Evolutionary conservation across 495 filamentous ascomycete genomes (phyloP), one percentile per base, ranked within the genome.

Genomic region (Penicillium salamii): DNA sequence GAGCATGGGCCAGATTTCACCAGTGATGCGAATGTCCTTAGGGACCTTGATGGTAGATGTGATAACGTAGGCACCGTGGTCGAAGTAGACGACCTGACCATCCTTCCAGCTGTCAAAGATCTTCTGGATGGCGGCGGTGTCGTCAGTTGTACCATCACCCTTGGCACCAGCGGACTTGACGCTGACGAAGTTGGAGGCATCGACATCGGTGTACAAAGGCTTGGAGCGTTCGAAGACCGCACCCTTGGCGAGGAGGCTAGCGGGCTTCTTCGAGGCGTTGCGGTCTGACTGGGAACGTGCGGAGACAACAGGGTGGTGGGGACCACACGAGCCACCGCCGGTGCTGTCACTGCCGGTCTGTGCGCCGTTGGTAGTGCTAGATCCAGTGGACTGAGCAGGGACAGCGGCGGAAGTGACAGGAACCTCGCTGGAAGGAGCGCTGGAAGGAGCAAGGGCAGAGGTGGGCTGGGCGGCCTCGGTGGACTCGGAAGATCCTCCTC

Each of bases 1-100:
- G 50, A 97, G 88, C 32, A 95, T 69, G 15, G 92, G 84, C 86
- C 87, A 93, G 57, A 91, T 82, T 65, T 97, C 92, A 59, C 92
- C 92, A n/a, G 86, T 85, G 61, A 97, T 92, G 55, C 67, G 69
- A 60, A 71, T 68, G 35, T 68, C 47, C 58, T 68, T 68, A 38
- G 92, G 92, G 3, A 97, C 78, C 62, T 86, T 83, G 67, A 98
- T 70, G 2, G 92, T 97, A 44, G 84, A 78, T 37, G 87, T 88
- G 59, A 98, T 75, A 15, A 95, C 68, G 69, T 96, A 98, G 20
- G 86, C 83, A 40, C 92, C 92, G 59, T 95, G 88, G 66, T 95
- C 89, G 62, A 98, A 95, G 77, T 88, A 97, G 46, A 96, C 79
- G 42, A 97, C 71, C 38, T 91, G 83, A 32, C 65, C 63, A 28